Evolutionary conservation across 2,329 filamentous ascomycete genomes (phyloP), one percentile per base, ranked within the genome.

Genomic region (Talaromyces sp.): DNA sequence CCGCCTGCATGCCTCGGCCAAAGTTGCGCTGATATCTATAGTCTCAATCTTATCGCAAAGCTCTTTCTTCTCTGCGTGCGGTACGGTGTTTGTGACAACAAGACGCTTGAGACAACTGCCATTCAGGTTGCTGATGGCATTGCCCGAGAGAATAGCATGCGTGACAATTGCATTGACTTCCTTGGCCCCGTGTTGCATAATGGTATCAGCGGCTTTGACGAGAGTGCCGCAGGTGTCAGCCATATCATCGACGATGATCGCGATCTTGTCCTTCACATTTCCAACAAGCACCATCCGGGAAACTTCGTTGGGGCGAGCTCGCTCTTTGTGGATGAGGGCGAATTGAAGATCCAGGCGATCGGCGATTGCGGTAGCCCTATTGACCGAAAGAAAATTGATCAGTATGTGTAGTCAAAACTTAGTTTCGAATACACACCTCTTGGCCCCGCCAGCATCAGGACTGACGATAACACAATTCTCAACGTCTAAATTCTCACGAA

Each of bases 241-340:
- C 91, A 97, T 97, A 74, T 97, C 93, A 74, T 97, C 93, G 54
- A 99, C 93, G 54, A 99, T 87, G 71, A 99, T 97, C 62, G 93
- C 93, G 31, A 93, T 88, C 79, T 94, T 94, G 78, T 90, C 90
- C 66, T 87, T 84, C 53, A 97, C 94, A 66, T 95, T 92, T 66
- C 94, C 94, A 56, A 97, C 93, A n/a, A 99, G 88, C 0, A 92
- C 90, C 91, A 96, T 96, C 69, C 91, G 88, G 10, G 89, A 91
- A 63, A 96, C 92, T 71, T 95, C 92, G 70, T 96, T 95, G 62
- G 88, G 88, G n/a, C 91, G 86, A 6, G 92, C 89, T 61, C 92
- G 90, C 78, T 97, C 93, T 80, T 97, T 97, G 83, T 97, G 92
- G 67, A 97, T 97, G 58, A 97, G 85, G 9, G 93, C 93, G 74